Evolutionary conservation across 371 early-diverging fungal genomes (phyloP).

Genomic region (Mitosporidium daphniae): DNA sequence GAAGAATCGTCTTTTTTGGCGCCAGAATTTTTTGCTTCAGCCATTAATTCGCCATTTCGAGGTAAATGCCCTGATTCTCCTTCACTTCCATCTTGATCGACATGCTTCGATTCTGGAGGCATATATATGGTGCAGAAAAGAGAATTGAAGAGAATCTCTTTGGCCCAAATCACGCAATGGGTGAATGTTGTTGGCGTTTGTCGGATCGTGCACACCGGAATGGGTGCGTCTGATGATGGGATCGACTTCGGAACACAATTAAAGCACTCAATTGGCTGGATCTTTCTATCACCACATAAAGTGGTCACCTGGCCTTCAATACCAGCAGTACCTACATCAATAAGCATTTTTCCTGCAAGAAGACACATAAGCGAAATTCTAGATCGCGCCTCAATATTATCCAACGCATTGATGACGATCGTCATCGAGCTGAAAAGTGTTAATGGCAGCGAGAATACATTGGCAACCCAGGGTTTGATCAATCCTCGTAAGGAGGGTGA

Average conservation of each 20-base stretch:
- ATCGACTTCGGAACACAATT: conserved; percentile 71
- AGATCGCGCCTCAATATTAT: conserved; percentile 75
- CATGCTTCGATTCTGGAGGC: too few relatives aligned
- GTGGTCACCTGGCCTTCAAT: conserved; percentile 75
- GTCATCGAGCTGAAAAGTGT: conserved; percentile 1
- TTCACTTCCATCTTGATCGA: too few relatives aligned
- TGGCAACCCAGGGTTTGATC: neutral
- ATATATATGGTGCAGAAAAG: too few relatives aligned
- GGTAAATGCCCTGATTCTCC: too few relatives aligned
- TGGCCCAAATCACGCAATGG: conserved; percentile 97
- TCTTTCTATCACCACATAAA: conserved; percentile 18
- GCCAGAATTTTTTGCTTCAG: too few relatives aligned
- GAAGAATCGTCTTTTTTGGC: too few relatives aligned
- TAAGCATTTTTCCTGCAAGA: conserved; percentile 37
- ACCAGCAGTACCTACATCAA: conserved; percentile 90
- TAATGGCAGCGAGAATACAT: conserved; percentile 1
- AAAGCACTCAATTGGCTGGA: conserved; percentile 44
- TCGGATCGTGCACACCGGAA: conserved; percentile 87
- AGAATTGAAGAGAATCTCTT: conserved; percentile 58
- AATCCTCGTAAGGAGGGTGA: too few relatives aligned
- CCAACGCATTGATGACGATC: conserved; percentile 82
- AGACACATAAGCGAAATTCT: conserved; percentile 85
- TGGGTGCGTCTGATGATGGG: conserved; percentile 40
- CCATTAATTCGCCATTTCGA: too few relatives aligned
- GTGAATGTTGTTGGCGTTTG: conserved; percentile 72